Conservation (phyloP, 139 green algal genomes). For the Coelastrella sp. region DNA sequence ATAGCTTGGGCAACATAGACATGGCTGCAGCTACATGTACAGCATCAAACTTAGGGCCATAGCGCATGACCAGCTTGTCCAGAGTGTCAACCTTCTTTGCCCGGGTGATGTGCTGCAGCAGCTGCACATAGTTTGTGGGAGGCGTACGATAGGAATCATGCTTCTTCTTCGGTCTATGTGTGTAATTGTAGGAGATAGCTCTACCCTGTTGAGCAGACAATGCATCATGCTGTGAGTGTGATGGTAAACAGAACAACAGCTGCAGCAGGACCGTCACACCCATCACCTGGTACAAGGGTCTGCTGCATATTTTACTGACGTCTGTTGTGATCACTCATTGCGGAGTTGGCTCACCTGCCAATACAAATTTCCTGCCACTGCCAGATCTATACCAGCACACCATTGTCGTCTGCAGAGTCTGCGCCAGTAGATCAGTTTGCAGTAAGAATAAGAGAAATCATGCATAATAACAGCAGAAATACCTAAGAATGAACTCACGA, state of each 20-base stretch:
- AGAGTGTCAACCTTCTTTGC: not conserved
- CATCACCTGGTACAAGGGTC: too few relatives aligned
- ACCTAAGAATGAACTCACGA: not conserved
- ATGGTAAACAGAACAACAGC: too few relatives aligned
- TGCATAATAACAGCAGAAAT: too few relatives aligned
- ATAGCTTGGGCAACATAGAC: conserved; percentile 32
- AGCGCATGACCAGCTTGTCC: not conserved
- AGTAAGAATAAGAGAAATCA: too few relatives aligned
- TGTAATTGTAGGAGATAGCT: not conserved
- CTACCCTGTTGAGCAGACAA: too few relatives aligned
- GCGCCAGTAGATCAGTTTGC: not conserved
- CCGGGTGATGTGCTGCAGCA: conserved; percentile 49
- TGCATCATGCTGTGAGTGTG: too few relatives aligned
- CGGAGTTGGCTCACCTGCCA: not conserved
- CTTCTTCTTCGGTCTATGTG: not conserved
- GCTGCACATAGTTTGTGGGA: conserved; percentile 50
- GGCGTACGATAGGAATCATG: conserved; percentile 38
- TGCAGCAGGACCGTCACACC: too few relatives aligned
- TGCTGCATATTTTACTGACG: too few relatives aligned
- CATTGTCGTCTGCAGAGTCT: not conserved
- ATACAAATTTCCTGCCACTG: not conserved
- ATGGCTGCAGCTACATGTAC: conserved; percentile 49
- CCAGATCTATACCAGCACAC: not conserved
- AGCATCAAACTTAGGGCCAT: conserved; percentile 46
- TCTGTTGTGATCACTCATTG: too few relatives aligned